These are phyloP conservation scores for Fusarium sambucinum DNA, from an alignment of 2,329 filamentous ascomycete genomes.

Conservation along the genomic window DNA sequence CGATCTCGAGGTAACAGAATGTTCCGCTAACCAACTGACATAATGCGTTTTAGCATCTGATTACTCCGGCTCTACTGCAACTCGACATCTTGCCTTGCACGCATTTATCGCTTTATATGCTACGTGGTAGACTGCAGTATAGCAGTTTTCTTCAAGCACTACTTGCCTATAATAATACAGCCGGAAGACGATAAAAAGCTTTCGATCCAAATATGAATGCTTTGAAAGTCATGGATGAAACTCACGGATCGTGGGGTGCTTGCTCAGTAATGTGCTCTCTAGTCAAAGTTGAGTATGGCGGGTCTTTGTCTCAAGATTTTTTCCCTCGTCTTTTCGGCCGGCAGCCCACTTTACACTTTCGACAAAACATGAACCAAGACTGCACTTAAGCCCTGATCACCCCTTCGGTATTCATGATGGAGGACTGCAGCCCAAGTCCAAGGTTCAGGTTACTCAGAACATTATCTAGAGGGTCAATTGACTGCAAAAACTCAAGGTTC, in stretches of 20 bases:
- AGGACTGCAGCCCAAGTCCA: conserved; percentile 4
- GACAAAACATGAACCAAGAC: conserved; percentile 31
- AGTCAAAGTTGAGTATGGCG: conserved; percentile 41
- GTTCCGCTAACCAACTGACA: conserved; percentile 24
- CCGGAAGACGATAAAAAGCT: not conserved
- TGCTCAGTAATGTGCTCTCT: conserved; percentile 35
- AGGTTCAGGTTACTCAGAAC: not conserved
- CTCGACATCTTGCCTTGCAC: not conserved
- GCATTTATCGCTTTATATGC: not conserved
- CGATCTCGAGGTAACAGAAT: conserved; percentile 30
- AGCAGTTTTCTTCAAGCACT: not conserved
- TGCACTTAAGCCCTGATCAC: conserved; percentile 37
- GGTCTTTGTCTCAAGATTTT: conserved; percentile 46
- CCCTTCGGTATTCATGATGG: conserved; percentile 13
- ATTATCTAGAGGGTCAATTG: not conserved
- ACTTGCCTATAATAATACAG: not conserved
- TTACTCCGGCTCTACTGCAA: not conserved
- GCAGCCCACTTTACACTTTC: conserved; percentile 41
- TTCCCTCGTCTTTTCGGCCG: conserved; percentile 15
- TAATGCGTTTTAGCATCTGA: conserved; percentile 8
- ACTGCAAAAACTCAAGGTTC: not conserved
- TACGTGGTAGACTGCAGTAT: not conserved
- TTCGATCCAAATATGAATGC: conserved; percentile 12
- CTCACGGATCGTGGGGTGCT: conserved; percentile 24
- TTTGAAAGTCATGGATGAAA: conserved; percentile 25